Percentiles rank a stretch among this genome's conserved stretches.
phyloP scores from a whole-genome alignment of 1,284 basidiomycete species.

The Bjerkandera adusta region DNA sequence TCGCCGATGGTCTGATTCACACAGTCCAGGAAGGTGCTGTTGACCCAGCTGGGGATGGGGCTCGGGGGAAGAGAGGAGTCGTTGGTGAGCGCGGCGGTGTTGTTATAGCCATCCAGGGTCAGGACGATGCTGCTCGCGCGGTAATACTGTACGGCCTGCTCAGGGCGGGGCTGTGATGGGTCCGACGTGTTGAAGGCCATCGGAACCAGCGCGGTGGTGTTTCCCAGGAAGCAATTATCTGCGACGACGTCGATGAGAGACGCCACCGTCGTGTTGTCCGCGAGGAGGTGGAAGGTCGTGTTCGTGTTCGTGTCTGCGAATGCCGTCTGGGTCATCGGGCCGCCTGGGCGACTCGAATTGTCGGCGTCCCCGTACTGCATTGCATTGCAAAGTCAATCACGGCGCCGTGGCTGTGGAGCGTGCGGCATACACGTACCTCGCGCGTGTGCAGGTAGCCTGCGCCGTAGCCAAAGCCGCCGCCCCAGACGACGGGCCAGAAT shows the following conservation, averaged over 20 bases:
- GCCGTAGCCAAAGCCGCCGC: constrained; percentile 34
- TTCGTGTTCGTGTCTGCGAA: constrained; percentile 45
- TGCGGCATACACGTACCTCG: constrained; percentile 31
- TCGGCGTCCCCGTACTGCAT: constrained; percentile 50
- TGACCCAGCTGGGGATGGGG: constrained; percentile 45
- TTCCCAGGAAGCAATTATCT: constrained; percentile 42
- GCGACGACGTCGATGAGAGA: constrained; percentile 47
- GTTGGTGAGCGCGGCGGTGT: constrained; percentile 42
- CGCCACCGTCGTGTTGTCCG: constrained; percentile 55
- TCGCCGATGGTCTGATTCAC: constrained; percentile 57
- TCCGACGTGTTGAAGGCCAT: constrained; percentile 32
- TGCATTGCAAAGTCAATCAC: not conserved
- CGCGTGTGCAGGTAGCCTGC: constrained; percentile 40
- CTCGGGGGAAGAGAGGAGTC: constrained; percentile 44
- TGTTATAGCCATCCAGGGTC: constrained; percentile 64
- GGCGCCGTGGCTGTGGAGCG: not conserved
- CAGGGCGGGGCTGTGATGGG: constrained; percentile 39
- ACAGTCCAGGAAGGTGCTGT: constrained; percentile 47
- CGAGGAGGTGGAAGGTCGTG: constrained; percentile 53
- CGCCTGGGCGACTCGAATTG: constrained; percentile 60
- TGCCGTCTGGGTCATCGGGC: constrained; percentile 45
- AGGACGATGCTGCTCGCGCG: constrained; percentile 54
- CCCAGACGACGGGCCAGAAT: constrained; percentile 61
- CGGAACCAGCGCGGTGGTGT: constrained; percentile 26
- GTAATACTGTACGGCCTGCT: constrained; percentile 58